phyloP scores from a whole-genome alignment of 441 rosid species.

The Geranium incanum region DNA sequence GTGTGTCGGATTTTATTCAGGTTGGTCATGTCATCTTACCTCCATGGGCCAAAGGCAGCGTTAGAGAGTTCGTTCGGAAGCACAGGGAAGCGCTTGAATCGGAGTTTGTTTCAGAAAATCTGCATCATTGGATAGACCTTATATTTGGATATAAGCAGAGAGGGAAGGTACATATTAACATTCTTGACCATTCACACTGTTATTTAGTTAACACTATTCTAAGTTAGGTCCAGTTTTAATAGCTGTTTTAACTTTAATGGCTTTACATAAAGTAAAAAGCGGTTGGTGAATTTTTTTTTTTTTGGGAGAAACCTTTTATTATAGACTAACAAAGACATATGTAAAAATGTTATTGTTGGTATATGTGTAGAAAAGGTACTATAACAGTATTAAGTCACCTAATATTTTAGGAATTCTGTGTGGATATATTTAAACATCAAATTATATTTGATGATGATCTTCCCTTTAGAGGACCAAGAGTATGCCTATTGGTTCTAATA shows the following conservation, averaged over 20 bases:
- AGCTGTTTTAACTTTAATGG: neutral
- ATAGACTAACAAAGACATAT: too few species aligned
- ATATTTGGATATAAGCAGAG: slow-evolving; percentile 97
- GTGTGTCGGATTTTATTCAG: slow-evolving; percentile 33
- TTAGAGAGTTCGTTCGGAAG: slow-evolving; percentile 81
- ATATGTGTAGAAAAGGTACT: neutral
- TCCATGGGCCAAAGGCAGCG: slow-evolving; percentile 98
- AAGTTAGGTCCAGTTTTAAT: neutral
- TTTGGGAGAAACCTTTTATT: too few species aligned
- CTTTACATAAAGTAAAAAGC: neutral
- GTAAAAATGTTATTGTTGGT: too few species aligned
- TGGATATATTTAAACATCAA: too few species aligned
- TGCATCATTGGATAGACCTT: slow-evolving; percentile 99
- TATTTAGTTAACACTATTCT: neutral
- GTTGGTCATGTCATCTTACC: slow-evolving; percentile 90
- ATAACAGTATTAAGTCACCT: neutral
- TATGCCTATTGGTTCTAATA: too few species aligned
- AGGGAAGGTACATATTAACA: slow-evolving; percentile 65
- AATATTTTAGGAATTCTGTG: neutral
- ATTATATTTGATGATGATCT: too few species aligned
- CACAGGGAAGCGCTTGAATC: slow-evolving; percentile 98
- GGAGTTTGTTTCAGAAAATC: slow-evolving; percentile 89
- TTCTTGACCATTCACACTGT: slow-evolving; percentile 12
- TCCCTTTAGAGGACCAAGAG: too few species aligned
- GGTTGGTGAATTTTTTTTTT: too few species aligned